A percentile compares a stretch with the other conserved stretches of the same genome.
Conservation (phyloP, 306 rosid species). For the Vachellia pachyceras region DNA sequence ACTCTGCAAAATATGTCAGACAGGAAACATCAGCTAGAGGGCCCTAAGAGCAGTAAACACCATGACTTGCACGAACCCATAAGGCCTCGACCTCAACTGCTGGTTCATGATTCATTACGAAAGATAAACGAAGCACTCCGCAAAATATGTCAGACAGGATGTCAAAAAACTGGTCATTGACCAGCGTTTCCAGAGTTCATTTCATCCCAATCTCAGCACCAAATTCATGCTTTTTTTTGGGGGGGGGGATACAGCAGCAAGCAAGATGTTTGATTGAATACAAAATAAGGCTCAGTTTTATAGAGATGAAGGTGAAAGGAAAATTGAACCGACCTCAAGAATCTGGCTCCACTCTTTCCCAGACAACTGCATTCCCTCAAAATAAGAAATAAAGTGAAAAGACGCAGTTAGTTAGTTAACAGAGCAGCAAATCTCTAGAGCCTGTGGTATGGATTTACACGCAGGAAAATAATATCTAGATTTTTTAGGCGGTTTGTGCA, state of each 20-base stretch:
- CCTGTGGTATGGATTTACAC: not conserved
- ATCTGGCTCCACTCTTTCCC: conserved; percentile 94
- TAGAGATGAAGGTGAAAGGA: not conserved
- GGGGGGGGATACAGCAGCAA: conserved; percentile 10
- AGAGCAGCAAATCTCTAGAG: conserved; percentile 9
- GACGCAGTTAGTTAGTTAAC: conserved; percentile 35
- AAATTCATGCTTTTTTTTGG: too few relatives aligned
- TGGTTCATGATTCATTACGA: conserved; percentile 58
- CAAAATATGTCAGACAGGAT: conserved; percentile 63
- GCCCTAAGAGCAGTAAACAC: conserved; percentile 59
- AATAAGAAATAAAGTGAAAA: conserved; percentile 12
- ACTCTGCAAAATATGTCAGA: too few relatives aligned
- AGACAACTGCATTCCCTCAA: conserved; percentile 61
- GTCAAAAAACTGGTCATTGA: conserved; percentile 50
- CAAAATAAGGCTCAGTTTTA: conserved; percentile 3
- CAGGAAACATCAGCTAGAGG: conserved; percentile 69
- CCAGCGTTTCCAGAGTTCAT: conserved; percentile 47
- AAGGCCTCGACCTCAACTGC: conserved; percentile 76
- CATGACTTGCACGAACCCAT: conserved; percentile 60
- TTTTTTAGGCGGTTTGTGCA: not conserved
- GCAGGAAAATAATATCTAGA: not conserved
- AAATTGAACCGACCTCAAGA: conserved; percentile 74
- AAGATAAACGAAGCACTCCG: conserved; percentile 59
- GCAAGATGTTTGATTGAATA: conserved; percentile 31
- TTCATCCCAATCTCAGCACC: conserved; percentile 38